Conservation (phyloP, 495 filamentous ascomycete genomes). For the Aspergillus funiculosus region DNA sequence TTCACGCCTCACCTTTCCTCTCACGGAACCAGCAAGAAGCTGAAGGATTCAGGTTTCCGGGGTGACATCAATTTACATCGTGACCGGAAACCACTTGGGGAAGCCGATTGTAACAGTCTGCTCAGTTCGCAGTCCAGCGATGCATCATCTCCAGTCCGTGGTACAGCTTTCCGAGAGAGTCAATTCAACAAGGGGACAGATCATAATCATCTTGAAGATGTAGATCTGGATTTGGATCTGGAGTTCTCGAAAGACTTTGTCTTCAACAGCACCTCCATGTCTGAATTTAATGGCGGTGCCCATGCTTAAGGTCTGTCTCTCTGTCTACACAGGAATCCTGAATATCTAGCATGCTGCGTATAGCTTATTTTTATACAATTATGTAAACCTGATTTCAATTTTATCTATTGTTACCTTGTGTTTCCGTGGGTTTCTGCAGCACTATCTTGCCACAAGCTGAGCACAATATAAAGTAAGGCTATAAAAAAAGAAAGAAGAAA, state of each 20-base stretch:
- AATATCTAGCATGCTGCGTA: neutral
- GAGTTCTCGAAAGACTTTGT: slow-evolving; percentile 37
- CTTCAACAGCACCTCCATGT: slow-evolving; percentile 32
- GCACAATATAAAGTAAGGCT: no score
- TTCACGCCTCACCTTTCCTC: slow-evolving; percentile 3
- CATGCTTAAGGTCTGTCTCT: neutral
- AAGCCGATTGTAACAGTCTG: slow-evolving; percentile 28
- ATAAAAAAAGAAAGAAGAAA: no score
- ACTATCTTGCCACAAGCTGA: no score
- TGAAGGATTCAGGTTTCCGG: slow-evolving; percentile 8
- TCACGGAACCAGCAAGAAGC: slow-evolving; percentile 4
- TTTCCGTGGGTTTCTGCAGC: no score
- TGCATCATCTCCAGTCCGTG: slow-evolving; percentile 10
- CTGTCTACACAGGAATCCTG: neutral
- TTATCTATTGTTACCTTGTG: neutral
- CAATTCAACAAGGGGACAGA: slow-evolving; percentile 6
- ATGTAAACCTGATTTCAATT: no score
- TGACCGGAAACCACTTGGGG: slow-evolving; percentile 23
- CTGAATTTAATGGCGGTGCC: slow-evolving; percentile 22
- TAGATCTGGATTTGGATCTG: slow-evolving; percentile 36
- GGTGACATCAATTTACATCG: neutral
- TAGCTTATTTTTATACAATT: no score
- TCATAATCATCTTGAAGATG: slow-evolving; percentile 25
- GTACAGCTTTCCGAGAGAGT: slow-evolving; percentile 10
- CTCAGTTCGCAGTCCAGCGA: slow-evolving; percentile 17